Evolutionary conservation across 768 basidiomycete genomes (phyloP).

Genomic region (Cystobasidiopsis lactophilus): DNA sequence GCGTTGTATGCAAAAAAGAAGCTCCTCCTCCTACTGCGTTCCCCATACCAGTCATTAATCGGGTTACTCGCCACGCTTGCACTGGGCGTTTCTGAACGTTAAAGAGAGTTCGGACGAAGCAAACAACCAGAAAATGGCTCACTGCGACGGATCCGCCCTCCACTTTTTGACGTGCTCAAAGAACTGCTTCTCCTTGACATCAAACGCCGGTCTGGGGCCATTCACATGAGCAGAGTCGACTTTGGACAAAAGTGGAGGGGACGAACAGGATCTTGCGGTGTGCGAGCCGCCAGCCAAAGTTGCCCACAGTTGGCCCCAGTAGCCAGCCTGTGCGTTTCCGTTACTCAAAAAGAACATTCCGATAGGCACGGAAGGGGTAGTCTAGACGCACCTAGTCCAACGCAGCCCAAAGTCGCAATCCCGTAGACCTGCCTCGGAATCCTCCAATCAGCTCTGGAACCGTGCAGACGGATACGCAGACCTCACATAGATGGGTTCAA

Average conservation of each 20-base stretch:
- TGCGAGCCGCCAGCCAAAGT: not conserved
- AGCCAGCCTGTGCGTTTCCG: not conserved
- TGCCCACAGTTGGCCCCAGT: not conserved
- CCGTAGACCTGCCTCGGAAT: not conserved
- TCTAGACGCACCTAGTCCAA: not conserved
- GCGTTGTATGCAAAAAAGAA: too few relatives aligned
- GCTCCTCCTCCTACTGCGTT: too few relatives aligned
- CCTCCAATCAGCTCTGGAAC: not conserved
- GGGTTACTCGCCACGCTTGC: not conserved
- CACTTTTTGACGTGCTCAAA: not conserved
- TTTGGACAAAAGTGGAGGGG: not conserved
- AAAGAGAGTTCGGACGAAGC: too few relatives aligned
- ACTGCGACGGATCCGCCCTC: not conserved
- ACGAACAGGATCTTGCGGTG: not conserved
- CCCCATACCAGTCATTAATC: constrained; percentile 5
- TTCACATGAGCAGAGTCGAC: too few relatives aligned
- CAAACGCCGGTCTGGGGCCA: not conserved
- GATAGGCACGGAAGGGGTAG: not conserved
- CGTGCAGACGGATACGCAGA: not conserved
- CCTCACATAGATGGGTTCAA: not conserved
- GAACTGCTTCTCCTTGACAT: not conserved
- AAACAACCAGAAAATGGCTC: too few relatives aligned
- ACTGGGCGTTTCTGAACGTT: too few relatives aligned
- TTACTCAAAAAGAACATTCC: too few relatives aligned
- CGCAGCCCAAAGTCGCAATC: not conserved